phyloP scores from a whole-genome alignment of 495 filamentous ascomycete genomes.

The Lepraria neglecta region DNA sequence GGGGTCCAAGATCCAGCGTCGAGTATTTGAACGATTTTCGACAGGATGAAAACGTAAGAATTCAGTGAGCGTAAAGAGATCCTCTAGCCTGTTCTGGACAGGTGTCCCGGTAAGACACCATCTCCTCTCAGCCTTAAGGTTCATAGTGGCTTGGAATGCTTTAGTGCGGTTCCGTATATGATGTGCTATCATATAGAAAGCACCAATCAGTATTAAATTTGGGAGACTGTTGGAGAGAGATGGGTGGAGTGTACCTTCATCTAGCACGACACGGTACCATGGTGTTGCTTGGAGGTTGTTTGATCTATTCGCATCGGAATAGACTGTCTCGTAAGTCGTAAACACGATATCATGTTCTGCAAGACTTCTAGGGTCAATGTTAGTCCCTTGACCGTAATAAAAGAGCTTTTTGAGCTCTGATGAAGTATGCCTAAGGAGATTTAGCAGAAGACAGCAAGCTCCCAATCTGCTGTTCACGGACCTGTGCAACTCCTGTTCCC shows the following conservation, averaged over 20 bases:
- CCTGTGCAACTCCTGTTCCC: slow-evolving; percentile 32
- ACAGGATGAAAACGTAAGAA: slow-evolving; percentile 42
- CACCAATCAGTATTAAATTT: not conserved
- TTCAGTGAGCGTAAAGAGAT: slow-evolving; percentile 41
- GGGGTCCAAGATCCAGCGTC: slow-evolving; percentile 31
- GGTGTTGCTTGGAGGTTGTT: slow-evolving; percentile 29
- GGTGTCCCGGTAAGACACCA: slow-evolving; percentile 49
- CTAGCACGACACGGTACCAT: slow-evolving; percentile 41
- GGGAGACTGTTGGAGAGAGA: not conserved
- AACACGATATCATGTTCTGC: slow-evolving; percentile 34
- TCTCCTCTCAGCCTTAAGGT: slow-evolving; percentile 31
- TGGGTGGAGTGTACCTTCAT: slow-evolving; percentile 35
- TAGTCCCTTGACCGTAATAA: slow-evolving; percentile 35
- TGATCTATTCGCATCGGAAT: slow-evolving; percentile 25
- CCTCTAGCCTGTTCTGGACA: slow-evolving; percentile 46
- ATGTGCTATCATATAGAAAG: slow-evolving; percentile 30
- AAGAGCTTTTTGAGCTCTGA: slow-evolving; percentile 28
- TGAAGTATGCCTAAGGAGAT: slow-evolving; percentile 26
- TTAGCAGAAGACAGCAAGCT: not conserved
- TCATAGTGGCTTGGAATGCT: slow-evolving; percentile 29
- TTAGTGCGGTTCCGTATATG: slow-evolving; percentile 34
- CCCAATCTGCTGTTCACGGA: not conserved
- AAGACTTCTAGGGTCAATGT: slow-evolving; percentile 23
- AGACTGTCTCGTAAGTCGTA: slow-evolving; percentile 40
- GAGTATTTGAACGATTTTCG: slow-evolving; percentile 30